phyloP scores from a whole-genome alignment of 257 asterid species.

The Perilla frutescens region DNA sequence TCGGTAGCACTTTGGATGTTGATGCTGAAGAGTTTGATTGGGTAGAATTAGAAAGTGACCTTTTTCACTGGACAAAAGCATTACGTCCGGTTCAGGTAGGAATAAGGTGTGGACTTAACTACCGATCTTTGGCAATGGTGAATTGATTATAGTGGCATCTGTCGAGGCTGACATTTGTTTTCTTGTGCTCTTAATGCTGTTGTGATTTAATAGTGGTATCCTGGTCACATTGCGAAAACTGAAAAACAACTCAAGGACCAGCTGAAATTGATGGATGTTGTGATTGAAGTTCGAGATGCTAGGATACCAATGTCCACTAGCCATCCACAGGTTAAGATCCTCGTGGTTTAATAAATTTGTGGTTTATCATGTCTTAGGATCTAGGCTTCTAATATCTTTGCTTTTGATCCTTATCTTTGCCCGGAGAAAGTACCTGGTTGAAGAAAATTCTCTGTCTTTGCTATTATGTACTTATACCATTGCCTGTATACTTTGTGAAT shows the following conservation, averaged over 20 bases:
- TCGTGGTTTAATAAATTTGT: not conserved
- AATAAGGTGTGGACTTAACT: conserved; percentile 42
- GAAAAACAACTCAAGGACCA: conserved; percentile 95
- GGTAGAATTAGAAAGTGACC: conserved; percentile 73
- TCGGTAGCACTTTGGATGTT: conserved; percentile 41
- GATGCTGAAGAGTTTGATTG: conserved; percentile 65
- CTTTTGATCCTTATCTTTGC: conserved; percentile 3
- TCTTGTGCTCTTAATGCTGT: conserved; percentile 35
- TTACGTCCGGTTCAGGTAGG: conserved; percentile 95
- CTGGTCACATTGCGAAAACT: conserved; percentile 95
- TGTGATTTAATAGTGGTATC: conserved; percentile 77
- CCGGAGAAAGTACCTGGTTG: conserved; percentile 1
- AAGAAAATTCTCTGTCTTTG: not conserved
- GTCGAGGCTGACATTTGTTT: conserved; percentile 6
- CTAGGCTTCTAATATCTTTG: conserved; percentile 22
- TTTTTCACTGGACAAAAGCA: conserved; percentile 78
- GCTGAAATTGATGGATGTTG: conserved; percentile 97
- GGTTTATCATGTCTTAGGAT: conserved; percentile 17
- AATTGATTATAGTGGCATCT: conserved; percentile 22
- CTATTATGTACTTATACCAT: not conserved
- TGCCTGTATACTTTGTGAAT: not conserved
- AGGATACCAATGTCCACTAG: conserved; percentile 90
- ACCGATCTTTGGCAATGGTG: conserved; percentile 22
- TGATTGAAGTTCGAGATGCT: conserved; percentile 97
- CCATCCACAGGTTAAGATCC: conserved; percentile 75